phyloP scores from a whole-genome alignment of 1,139 yeast species.

The Candida albicans region DNA sequence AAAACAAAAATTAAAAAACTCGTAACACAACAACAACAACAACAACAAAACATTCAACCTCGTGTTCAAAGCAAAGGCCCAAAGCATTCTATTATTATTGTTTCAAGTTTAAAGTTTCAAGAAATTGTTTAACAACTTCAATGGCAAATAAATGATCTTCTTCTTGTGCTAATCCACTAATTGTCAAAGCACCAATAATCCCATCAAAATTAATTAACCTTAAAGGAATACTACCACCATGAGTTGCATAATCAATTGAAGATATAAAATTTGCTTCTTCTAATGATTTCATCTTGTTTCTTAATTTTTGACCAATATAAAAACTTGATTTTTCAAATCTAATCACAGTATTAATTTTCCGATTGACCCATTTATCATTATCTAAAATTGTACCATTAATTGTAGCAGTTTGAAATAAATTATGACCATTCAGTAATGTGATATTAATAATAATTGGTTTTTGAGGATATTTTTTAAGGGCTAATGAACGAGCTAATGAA shows the following conservation, averaged over 20 bases:
- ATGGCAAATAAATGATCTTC: conserved; percentile 47
- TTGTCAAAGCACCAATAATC: conserved; percentile 55
- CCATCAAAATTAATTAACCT: conserved; percentile 44
- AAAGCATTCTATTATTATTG: background rate
- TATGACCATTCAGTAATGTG: conserved; percentile 49
- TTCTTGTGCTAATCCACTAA: conserved; percentile 56
- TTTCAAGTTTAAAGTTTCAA: too few species aligned
- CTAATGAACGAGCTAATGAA: conserved; percentile 27
- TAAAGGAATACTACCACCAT: conserved; percentile 65
- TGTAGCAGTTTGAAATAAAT: conserved; percentile 51
- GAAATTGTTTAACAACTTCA: conserved; percentile 17
- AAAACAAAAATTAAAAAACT: too few species aligned
- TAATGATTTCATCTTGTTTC: conserved; percentile 26
- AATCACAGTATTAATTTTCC: conserved; percentile 53
- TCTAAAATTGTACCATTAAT: conserved; percentile 46
- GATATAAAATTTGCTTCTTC: conserved; percentile 44
- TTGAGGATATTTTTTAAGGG: conserved; percentile 20
- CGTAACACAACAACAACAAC: too few species aligned
- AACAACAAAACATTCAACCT: too few species aligned
- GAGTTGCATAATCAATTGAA: conserved; percentile 52
- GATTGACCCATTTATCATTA: conserved; percentile 59
- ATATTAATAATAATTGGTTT: conserved; percentile 52
- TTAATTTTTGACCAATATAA: conserved; percentile 51
- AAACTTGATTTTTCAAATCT: conserved; percentile 56
- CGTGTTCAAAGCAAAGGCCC: background rate